Base-by-base conservation (phyloP, 2,329 filamentous ascomycete species). In the Colletotrichum acutatum region DNA sequence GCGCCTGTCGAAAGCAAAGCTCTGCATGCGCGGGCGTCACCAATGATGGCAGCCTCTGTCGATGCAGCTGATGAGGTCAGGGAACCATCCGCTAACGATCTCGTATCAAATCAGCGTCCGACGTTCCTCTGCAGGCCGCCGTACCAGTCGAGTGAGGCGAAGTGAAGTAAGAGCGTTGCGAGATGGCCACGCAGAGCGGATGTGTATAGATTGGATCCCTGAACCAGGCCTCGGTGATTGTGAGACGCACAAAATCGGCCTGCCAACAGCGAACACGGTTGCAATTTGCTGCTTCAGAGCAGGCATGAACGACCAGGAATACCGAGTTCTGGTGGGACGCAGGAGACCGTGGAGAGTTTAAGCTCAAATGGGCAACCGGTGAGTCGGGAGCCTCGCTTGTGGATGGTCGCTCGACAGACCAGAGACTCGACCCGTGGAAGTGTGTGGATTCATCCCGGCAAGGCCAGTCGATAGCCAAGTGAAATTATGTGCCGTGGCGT, bases 351-450 rank as follows among this genome's bases (percentile, higher is more conserved):
- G 56, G 71, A 56, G 61, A 63, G 42, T 52, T 74, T 74, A 72
- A 63, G 71, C 71, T 74, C 61, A 60, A 74, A 63, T 54, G 52
- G 68, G 71, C 62, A 66, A 74, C 63, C 71, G 71, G 71, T 74
- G 71, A 74, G 68, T 37, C 56, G 59, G 68, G 58, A 72, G 56
- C 58, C 32, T 54, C 56, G 22, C 49, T n/a, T 62, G 59, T 72
- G 66, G 70, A 72, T 60, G 59, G 62, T 34, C 42, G 37, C 71
- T 60, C 56, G 58, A 66, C 60, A 32, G 62, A 66, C 71, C 67
- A 42, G 66, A 46, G 28, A 46, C n/a, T 65, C 60, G 59, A 72
- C 61, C 59, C 69, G 63, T 61, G 60, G 62, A 56, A 34, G 16
- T 22, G 54, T 68, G 52, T 58, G 42, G 52, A 70, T 54, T 53